Conservation (phyloP, 73 alveolate species). For the Paramecium sexaurelia region DNA sequence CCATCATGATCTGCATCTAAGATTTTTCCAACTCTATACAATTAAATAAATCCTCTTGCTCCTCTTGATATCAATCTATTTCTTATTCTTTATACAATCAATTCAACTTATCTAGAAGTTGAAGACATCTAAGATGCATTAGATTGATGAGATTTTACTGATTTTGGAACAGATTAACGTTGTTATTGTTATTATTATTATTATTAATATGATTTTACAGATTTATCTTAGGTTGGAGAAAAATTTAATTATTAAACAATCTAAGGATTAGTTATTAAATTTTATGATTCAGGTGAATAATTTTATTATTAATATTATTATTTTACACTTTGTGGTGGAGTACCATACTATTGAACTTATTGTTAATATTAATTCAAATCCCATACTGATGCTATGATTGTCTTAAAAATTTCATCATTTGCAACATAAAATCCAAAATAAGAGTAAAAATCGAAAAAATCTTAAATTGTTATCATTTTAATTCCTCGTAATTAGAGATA, state of each 20-base stretch:
- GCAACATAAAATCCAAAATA: conserved; percentile 1
- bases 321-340: not conserved
- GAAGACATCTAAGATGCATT: not conserved
- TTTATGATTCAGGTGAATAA: not conserved
- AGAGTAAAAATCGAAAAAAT: conserved; percentile 19
- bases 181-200: not conserved
- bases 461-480: not conserved
- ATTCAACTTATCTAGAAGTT: conserved; percentile 57
- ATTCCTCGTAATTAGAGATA: not conserved
- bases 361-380: not conserved
- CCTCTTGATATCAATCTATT: conserved; percentile 83
- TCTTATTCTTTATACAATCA: conserved; percentile 77
- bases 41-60: conserved; percentile 91
- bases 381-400: not conserved
- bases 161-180: conserved; percentile 17
- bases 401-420: conserved; percentile 1
- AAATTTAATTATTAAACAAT: not conserved
- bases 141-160: conserved; percentile 3
- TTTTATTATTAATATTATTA: not conserved
- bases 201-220: not conserved
- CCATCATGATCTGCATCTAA: conserved; percentile 86
- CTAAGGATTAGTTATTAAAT: not conserved
- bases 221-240: not conserved
- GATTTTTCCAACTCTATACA: conserved; percentile 81
- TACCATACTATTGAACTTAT: not conserved